These are phyloP conservation scores for Volvox africanus DNA, from an alignment of 139 green algal species.

Conservation along the genomic window DNA sequence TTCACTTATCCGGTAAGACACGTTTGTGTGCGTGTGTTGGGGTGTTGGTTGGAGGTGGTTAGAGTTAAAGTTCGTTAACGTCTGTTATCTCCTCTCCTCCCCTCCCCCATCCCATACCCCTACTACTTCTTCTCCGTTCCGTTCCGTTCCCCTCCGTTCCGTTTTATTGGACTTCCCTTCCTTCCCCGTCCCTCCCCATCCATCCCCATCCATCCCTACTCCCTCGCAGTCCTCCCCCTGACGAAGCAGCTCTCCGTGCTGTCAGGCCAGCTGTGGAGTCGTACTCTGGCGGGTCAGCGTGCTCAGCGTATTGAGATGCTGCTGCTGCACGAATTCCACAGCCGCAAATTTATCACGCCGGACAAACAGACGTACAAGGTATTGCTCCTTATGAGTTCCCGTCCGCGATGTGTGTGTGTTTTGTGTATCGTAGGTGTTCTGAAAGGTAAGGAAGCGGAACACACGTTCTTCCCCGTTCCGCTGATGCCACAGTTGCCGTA, in stretches of 20 bases:
- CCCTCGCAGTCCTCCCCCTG: constrained; percentile 64
- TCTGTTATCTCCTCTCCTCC: background rate
- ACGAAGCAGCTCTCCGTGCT: constrained; percentile 86
- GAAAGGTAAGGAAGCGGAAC: too few species aligned
- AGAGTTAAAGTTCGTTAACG: background rate
- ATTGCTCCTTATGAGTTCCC: background rate
- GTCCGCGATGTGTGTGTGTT: background rate
- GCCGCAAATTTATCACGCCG: constrained; percentile 95
- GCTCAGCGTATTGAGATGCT: constrained; percentile 98
- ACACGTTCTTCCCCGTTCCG: too few species aligned
- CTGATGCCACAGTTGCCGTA: too few species aligned
- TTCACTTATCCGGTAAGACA: constrained; percentile 76
- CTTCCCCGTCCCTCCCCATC: constrained; percentile 12
- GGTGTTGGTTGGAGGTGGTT: background rate
- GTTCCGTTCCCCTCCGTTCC: too few species aligned
- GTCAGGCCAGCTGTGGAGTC: constrained; percentile 87
- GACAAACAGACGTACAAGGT: constrained; percentile 84
- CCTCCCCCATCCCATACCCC: background rate
- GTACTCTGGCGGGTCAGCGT: constrained; percentile 87
- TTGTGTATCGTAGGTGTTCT: too few species aligned
- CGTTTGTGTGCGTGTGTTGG: background rate
- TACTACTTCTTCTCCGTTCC: too few species aligned
- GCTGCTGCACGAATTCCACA: constrained; percentile 98
- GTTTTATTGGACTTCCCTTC: too few species aligned
- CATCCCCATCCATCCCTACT: constrained; percentile 7